These are phyloP conservation scores for Penicillium samsonianum DNA, from an alignment of 495 filamentous ascomycete species.

Conservation along the genomic window DNA sequence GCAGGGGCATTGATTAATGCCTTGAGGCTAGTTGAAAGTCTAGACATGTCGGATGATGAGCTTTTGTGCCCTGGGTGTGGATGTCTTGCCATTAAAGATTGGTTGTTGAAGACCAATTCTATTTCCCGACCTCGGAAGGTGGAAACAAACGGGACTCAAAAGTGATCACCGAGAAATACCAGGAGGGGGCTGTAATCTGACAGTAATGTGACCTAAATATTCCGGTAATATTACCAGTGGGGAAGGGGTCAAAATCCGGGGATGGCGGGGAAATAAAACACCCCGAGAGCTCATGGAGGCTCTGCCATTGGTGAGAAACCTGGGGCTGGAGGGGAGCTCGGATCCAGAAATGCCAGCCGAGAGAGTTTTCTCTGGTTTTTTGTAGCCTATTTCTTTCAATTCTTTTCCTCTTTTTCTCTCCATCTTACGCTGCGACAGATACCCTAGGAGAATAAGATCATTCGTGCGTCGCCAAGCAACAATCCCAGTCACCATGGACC, in stretches of 20 bases:
- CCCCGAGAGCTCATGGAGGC: background rate
- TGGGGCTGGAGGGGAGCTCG: constrained; percentile 3
- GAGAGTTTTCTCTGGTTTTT: background rate
- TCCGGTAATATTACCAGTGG: background rate
- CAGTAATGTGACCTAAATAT: background rate
- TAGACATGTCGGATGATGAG: constrained; percentile 55
- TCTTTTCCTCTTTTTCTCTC: background rate
- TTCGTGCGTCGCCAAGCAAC: constrained; percentile 4
- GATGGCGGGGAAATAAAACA: constrained; percentile 5
- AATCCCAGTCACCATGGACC: constrained; percentile 20
- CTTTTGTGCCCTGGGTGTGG: background rate
- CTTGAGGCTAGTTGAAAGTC: constrained; percentile 66
- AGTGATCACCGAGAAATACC: constrained; percentile 15
- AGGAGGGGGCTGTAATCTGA: background rate
- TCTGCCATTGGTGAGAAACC: background rate
- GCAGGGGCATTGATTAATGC: constrained; percentile 68
- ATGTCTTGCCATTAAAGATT: constrained; percentile 12
- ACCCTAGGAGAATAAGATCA: constrained; percentile 3
- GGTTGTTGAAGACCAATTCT: background rate
- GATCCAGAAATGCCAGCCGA: constrained; percentile 20
- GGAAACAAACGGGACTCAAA: constrained; percentile 8
- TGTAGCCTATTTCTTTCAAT: background rate
- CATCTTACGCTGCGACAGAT: background rate
- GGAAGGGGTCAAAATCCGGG: constrained; percentile 1
- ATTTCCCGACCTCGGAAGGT: constrained; percentile 1